A percentile compares a stretch with the other conserved stretches of the same genome.
These are phyloP conservation scores for Syzygium jambos DNA, from an alignment of 345 rosid genomes.

Conservation along the genomic window DNA sequence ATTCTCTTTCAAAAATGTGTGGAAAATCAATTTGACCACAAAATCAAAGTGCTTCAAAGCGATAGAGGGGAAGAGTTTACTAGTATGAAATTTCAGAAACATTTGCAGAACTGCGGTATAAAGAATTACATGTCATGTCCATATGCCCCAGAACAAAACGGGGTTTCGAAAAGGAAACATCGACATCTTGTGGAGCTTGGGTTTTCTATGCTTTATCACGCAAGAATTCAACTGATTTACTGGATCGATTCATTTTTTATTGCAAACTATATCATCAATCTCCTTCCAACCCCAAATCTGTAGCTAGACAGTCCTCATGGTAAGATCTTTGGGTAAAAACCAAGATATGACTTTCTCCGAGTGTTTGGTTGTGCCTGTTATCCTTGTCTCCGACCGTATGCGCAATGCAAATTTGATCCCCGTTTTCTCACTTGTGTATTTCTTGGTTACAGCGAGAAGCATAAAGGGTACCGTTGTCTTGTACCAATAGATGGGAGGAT, in stretches of 20 bases:
- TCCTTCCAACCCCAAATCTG: background rate
- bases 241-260: background rate
- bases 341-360: background rate
- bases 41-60: too few relatives aligned
- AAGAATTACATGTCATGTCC: too few relatives aligned
- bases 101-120: too few relatives aligned
- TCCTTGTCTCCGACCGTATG: background rate
- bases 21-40: too few relatives aligned
- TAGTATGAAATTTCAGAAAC: too few relatives aligned
- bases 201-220: background rate
- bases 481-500: background rate
- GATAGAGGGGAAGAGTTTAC: too few relatives aligned
- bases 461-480: background rate
- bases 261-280: background rate
- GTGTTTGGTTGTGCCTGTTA: background rate
- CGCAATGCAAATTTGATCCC: background rate
- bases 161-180: background rate
- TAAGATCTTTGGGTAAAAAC: background rate
- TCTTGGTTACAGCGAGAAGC: too few relatives aligned
- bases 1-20: too few relatives aligned
- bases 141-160: background rate
- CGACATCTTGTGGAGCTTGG: background rate
- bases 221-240: background rate
- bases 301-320: background rate
- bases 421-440: background rate